Conservation (phyloP, 73 alveolate genomes). For the Tetrahymena thermophila region DNA sequence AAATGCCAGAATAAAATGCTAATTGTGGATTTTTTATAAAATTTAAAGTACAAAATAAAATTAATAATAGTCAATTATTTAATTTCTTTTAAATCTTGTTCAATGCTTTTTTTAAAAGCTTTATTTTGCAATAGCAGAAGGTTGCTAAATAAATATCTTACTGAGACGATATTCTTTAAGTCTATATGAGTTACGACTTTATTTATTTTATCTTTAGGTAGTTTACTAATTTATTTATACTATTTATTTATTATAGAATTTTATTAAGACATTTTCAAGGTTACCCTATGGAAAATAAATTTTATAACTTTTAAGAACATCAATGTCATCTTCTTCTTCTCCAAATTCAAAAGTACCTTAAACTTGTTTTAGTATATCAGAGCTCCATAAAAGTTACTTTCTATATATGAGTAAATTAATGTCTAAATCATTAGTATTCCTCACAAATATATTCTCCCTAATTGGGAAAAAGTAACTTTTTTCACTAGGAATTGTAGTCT, state of each 20-base stretch:
- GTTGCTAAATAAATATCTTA: too few species aligned
- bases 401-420: neutral
- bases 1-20: too few species aligned
- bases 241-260: neutral
- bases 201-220: neutral
- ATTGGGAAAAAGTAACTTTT: neutral
- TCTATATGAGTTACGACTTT: too few species aligned
- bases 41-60: too few species aligned
- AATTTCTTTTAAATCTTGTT: too few species aligned
- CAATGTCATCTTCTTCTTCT: neutral
- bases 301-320: neutral
- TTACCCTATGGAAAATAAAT: neutral
- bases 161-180: neutral
- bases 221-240: neutral
- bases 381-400: neutral
- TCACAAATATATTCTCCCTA: neutral
- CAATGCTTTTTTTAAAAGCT: neutral
- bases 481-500: neutral
- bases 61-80: too few species aligned
- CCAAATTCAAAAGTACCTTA: neutral
- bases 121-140: neutral
- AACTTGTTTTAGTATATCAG: neutral
- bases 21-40: too few species aligned
- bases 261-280: neutral
- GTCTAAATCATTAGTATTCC: neutral